Conservation (phyloP, 192 early-diverging fungal genomes). For the Gaertneriomyces semiglobifer region DNA sequence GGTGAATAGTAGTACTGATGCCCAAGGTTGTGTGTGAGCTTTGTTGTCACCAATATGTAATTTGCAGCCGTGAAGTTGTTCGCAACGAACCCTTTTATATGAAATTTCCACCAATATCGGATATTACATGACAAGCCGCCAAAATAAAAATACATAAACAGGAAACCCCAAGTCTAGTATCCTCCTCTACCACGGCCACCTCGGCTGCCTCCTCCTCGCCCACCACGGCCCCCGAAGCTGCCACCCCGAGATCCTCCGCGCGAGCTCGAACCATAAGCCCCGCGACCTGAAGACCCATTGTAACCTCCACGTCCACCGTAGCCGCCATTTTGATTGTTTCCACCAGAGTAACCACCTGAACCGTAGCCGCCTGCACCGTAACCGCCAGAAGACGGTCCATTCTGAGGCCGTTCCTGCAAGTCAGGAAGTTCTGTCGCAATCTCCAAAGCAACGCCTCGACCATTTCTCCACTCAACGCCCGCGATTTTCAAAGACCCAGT, state of each 20-base stretch:
- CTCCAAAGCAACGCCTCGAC: conserved; percentile 62
- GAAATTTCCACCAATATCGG: too few relatives aligned
- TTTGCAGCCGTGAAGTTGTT: too few relatives aligned
- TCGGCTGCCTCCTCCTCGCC: conserved; percentile 6
- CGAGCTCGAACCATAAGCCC: conserved; percentile 47
- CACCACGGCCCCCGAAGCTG: conserved; percentile 30
- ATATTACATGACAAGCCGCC: too few relatives aligned
- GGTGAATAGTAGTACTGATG: too few relatives aligned
- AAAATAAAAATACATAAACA: too few relatives aligned
- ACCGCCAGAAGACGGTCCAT: conserved; percentile 18
- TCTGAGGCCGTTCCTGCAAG: conserved; percentile 50
- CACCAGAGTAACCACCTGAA: conserved; percentile 27
- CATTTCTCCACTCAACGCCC: conserved; percentile 69
- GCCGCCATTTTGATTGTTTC: conserved; percentile 19
- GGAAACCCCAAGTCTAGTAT: background rate
- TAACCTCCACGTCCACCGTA: conserved; percentile 38
- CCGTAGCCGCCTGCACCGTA: conserved; percentile 42
- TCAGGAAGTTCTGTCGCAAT: conserved; percentile 76
- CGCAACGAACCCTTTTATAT: too few relatives aligned
- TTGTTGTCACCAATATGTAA: too few relatives aligned
- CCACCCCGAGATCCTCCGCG: conserved; percentile 41
- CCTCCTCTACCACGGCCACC: conserved; percentile 21
- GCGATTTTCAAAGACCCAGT: conserved; percentile 55
- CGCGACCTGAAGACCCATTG: conserved; percentile 41
- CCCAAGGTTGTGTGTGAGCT: too few relatives aligned